Evolutionary conservation across 495 filamentous ascomycete genomes (phyloP), one percentile per base, ranked within the genome.

Genomic region (Podospora comata): DNA sequence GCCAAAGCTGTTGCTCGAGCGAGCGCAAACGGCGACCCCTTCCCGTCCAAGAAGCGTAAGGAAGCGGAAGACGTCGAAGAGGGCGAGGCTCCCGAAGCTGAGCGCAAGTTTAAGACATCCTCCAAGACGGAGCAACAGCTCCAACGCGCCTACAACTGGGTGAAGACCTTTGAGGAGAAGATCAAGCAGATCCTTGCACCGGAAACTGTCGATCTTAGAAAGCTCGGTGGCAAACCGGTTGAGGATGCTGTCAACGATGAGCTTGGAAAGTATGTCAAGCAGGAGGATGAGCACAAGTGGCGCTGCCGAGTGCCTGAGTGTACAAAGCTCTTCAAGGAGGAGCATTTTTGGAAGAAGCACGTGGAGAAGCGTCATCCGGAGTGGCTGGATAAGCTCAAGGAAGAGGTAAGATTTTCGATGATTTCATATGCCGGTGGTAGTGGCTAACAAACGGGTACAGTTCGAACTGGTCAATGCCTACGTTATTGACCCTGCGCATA

Each of bases 111-210:
- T 67, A 85, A 86, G 53, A 89, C 88, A 32, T 85, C 86, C 55
- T 84, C 85, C 62, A 97, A 96, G 78, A 85, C 87, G 1, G 93
- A 97, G 72, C 90, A 94, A 73, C 96, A 98, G 79, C 85, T 98
- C 34, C 90, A 92, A 74, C 88, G 96, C 57, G 96, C 95, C 1
- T 97, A 93, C 81, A 99, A 99, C 72, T 98, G 96, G 96, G 96
- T 97, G n/a, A 94, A 90, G 79, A 97, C 94, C 0, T 99, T 96
- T 73, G 95, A 99, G 75, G 95, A 99, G 71, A 99, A 98, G 82
- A 84, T 97, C 64, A 82, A 92, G 75, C 92, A 95, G 76, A 90
- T 96, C 55, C 83, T 99, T 20, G 93, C 98, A 74, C 94, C 94
- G 5, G 91, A 97, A 30, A 87, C 87, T 65, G 92, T 91, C 53